Percentiles rank a stretch among this genome's conserved stretches.
Evolutionary conservation across 352 stramenopile species (phyloP).

Genomic region (Globisporangium iwayamae): DNA sequence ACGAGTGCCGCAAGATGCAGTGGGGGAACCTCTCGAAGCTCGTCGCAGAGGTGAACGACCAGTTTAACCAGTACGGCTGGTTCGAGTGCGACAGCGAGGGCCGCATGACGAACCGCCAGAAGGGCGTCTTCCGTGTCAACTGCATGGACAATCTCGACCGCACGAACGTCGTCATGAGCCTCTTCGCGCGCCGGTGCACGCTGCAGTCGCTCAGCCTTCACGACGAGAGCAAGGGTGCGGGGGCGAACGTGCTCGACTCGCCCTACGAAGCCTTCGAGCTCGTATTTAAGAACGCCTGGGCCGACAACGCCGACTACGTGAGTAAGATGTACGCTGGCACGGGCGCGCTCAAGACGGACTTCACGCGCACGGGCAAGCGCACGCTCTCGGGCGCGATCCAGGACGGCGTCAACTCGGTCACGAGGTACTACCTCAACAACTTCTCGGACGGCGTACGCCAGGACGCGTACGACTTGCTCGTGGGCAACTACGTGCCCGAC

Average conservation of each 20-base stretch:
- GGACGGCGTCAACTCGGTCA: constrained; percentile 94
- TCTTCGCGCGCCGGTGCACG: constrained; percentile 87
- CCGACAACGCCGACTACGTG: constrained; percentile 95
- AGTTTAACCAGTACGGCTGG: constrained; percentile 65
- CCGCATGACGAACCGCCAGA: constrained; percentile 69
- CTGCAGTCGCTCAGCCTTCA: constrained; percentile 65
- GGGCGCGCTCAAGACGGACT: constrained; percentile 93
- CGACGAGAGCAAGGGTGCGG: constrained; percentile 19
- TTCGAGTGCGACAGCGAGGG: constrained; percentile 64
- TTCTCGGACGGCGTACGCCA: constrained; percentile 92
- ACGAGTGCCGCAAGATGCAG: constrained; percentile 92
- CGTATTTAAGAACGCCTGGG: constrained; percentile 90
- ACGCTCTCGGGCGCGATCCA: constrained; percentile 88
- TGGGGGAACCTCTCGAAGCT: constrained; percentile 92
- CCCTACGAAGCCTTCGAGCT: constrained; percentile 61
- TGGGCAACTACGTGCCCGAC: constrained; percentile 73
- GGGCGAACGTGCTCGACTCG: constrained; percentile 41
- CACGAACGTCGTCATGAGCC: constrained; percentile 96
- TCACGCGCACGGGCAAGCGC: constrained; percentile 93
- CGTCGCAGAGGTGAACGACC: constrained; percentile 66
- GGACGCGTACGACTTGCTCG: constrained; percentile 91
- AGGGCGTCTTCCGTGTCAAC: constrained; percentile 95
- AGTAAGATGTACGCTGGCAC: constrained; percentile 92
- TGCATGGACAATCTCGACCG: constrained; percentile 98
- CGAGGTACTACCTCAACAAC: constrained; percentile 96